Evolutionary conservation across 768 basidiomycete genomes (phyloP), one percentile per base, ranked within the genome.

Genomic region (Solioccasus polychromus): DNA sequence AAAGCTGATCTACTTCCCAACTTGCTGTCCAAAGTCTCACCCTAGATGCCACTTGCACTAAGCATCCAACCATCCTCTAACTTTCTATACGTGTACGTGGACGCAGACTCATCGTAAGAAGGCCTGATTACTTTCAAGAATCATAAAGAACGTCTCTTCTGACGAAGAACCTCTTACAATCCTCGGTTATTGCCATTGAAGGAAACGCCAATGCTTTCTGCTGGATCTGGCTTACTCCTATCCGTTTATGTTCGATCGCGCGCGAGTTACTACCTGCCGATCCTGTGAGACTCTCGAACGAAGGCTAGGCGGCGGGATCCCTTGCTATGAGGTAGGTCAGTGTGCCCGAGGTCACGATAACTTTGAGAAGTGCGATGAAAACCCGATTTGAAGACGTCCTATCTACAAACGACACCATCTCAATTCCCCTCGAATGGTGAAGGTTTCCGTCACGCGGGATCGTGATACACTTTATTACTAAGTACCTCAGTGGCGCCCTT

Each of bases 151-250:
- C 44, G 53, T 35, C n/a, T 86, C 51, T 75, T 76, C 48, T 72
- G 74, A 48, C 47, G 45, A 43, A 75, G 73, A 45, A 68, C 71
- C 60, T 84, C 5, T 75, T 92, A 17, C 77, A 80, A 50, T 92
- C 90, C 2, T 69, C 95, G 30, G 67, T 72, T 34, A 62, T 96
- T 54, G 82, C 79, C 4, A 90, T 96, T 47, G 92, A 96, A 58
- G 92, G 92, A 92, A 65, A 92, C 65, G 76, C 82, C 17, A 92
- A 95, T 82, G 19, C 70, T 84, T 49, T 78, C 83, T 10, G 75
- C 78, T 6, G 67, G 66, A 31, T 76, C 79, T 25, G 81, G 87
- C 48, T 94, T 61, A 71, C 77, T 12, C 74, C 81, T 8, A 45
- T 82, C 24, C 83, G 91, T 35, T 70, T 95, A 14, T 85, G 83